Percentiles rank a stretch among this genome's conserved stretches.
phyloP scores from a whole-genome alignment of 345 rosid genomes.

The Populus alba region DNA sequence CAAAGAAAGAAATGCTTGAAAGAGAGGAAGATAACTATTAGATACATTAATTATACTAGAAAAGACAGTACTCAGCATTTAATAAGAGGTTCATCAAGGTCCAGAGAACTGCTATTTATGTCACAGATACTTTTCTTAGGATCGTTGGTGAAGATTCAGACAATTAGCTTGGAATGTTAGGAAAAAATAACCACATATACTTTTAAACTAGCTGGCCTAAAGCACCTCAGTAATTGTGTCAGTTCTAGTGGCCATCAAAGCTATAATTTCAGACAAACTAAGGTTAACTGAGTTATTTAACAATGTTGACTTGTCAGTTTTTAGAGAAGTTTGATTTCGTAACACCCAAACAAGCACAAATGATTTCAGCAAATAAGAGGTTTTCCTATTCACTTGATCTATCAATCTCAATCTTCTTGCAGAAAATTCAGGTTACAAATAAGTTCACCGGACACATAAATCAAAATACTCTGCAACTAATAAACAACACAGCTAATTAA shows the following conservation, averaged over 20 bases:
- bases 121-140: neutral
- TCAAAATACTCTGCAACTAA: neutral
- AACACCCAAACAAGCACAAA: neutral
- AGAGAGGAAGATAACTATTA: neutral
- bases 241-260: neutral
- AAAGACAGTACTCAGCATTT: neutral
- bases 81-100: neutral
- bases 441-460: neutral
- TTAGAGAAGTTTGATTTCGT: neutral
- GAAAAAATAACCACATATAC: neutral
- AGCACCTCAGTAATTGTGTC: neutral
- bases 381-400: neutral
- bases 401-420: neutral
- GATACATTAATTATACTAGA: neutral
- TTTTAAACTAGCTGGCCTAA: neutral
- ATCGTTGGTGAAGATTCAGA: neutral
- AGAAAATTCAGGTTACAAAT: neutral
- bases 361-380: neutral
- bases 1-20: neutral
- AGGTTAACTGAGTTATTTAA: neutral
- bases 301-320: neutral
- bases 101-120: neutral
- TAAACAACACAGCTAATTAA: neutral
- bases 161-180: neutral
- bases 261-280: neutral